Base-by-base conservation (phyloP, 441 rosid species). In the Erodium chrysanthum region DNA sequence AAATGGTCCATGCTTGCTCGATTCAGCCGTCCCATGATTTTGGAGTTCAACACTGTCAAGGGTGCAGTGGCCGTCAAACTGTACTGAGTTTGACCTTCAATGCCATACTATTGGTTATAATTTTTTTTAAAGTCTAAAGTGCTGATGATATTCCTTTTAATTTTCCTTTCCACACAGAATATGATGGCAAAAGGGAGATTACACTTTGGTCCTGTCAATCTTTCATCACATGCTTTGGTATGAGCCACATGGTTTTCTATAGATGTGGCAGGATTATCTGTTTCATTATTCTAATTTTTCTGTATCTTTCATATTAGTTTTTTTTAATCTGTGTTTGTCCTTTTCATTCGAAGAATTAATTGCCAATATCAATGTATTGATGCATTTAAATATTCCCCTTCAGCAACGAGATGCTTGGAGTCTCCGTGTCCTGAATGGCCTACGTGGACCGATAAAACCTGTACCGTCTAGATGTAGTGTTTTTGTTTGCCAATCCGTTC, bases 321-420 rank as follows among this genome's bases (percentile, higher is more conserved):
- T 7, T 33, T 59, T 18, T 40, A 1, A 33, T 29, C 10, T 61
- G 66, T 31, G 11, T 46, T 70, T 67, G 18, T 48, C 56, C 7
- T 48, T n/a, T 14, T 48, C 46, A n/a, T 48, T 60, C 11, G 37
- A 21, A 69, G 15, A 31, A 7, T 40, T 70, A 56, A 37, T 48
- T 66, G 31, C 25, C 46, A 29, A 5, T 17, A 4, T 48, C 56
- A 48, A 48, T 48, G 18, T 48, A n/a, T 48, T 48, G 18, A n/a
- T 48, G 18, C 7, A 48, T 48, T n/a, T 48, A 48, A 48, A 48
- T 48, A 18, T 48, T 18, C 3, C 56, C 56, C 18, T 48, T 68
- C 76, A 89, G 93, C 82, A 84, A 61, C 88, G 74, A 75, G 88
- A 84, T 80, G 78, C 78, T 70, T 83, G 82, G 92, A 82, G 86